phyloP scores from a whole-genome alignment of 331 rosid genomes.

The Spiraea crenata region DNA sequence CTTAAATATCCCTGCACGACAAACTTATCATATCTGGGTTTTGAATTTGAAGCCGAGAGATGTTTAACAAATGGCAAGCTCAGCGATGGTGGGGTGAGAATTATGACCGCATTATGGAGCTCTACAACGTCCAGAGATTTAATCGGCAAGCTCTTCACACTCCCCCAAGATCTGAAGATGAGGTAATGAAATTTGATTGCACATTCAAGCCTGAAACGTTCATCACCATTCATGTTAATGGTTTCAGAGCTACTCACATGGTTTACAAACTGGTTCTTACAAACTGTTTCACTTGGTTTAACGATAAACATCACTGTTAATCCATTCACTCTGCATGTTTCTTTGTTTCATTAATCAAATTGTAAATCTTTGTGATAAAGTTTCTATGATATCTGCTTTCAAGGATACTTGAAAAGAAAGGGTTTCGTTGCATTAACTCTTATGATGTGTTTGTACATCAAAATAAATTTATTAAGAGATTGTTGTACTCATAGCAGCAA shows the following conservation, averaged over 20 bases:
- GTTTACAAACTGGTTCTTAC: not conserved
- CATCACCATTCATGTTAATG: not conserved
- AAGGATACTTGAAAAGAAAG: not conserved
- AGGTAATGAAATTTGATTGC: slow-evolving; percentile 42
- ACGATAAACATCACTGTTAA: not conserved
- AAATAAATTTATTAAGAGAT: slow-evolving; percentile 14
- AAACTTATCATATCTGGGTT: slow-evolving; percentile 30
- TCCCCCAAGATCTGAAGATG: slow-evolving; percentile 78
- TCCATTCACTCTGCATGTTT: too few relatives aligned
- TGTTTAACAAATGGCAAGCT: slow-evolving; percentile 87
- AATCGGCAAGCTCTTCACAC: slow-evolving; percentile 67
- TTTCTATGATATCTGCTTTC: not conserved
- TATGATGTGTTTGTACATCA: not conserved
- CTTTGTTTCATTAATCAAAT: too few relatives aligned
- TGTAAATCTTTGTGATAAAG: not conserved
- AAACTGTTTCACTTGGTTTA: not conserved
- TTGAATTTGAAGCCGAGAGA: slow-evolving; percentile 75
- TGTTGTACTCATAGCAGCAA: slow-evolving; percentile 32
- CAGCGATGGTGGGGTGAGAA: slow-evolving; percentile 98
- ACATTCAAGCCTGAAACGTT: not conserved
- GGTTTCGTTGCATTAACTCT: not conserved
- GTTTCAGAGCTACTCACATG: too few relatives aligned
- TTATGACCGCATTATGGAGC: slow-evolving; percentile 87
- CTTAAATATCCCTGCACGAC: slow-evolving; percentile 13
- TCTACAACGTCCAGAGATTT: slow-evolving; percentile 80